Base-by-base conservation (phyloP, 768 basidiomycete species). In the Boletellus ananas region DNA sequence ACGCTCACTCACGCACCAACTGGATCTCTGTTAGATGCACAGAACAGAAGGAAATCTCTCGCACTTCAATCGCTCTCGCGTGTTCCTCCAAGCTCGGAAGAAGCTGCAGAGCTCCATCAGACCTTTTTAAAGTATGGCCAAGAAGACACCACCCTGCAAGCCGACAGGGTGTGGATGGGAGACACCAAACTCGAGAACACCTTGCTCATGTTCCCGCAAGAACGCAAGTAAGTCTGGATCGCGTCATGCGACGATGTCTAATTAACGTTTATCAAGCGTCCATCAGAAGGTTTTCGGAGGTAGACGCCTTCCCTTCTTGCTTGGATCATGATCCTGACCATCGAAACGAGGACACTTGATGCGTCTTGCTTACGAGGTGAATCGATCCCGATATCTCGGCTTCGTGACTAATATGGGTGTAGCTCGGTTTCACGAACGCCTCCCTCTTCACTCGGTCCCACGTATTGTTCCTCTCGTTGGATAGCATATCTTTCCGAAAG, bases 231-330 rank as follows among this genome's bases (percentile, higher is more conserved):
- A 61, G 82, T 70, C 6, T 3, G 2, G 41, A 42, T 34, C 10
- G n/a, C 50, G n/a, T 33, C 20, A 3, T 43, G 34, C 18, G 12
- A 42, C 34, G 23, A 29, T 3, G 3, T 35, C 18, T 12, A 39
- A 17, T 31, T 55, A 13, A 52, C 37, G 17, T 45, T 12, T 14
- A 43, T 4, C 13, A 46, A 88, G 86, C 55, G 76, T 91, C 4
- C 90, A 92, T 62, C 83, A 85, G 50, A 92, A 92, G 64, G 74
- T 91, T 13, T 93, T 92, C 58, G 88, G 88, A 64, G 88, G 88
- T 59, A 75, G 3, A 23, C 63, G 46, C 16, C 11, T 18, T 39
- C 12, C 45, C 35, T 45, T 33, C 18, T 20, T n/a, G 36, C 33
- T 21, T 21, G 1, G n/a, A 27, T 29, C 16, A 18, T 11, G 27